phyloP scores from a whole-genome alignment of 2,329 filamentous ascomycete species.

The Ophiostoma sp. region DNA sequence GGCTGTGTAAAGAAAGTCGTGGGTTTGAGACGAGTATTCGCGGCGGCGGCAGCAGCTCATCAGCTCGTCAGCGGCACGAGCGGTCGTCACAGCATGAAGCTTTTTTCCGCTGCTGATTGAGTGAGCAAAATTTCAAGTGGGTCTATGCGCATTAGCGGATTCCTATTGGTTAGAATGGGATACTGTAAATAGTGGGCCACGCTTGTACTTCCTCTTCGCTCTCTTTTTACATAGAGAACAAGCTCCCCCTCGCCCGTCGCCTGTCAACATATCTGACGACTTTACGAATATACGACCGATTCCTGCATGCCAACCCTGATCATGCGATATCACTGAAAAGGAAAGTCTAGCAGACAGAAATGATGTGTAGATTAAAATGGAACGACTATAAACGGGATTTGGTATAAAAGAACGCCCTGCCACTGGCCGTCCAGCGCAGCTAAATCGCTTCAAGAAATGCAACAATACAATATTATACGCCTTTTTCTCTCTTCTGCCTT shows the following conservation, averaged over 20 bases:
- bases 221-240: neutral
- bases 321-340: neutral
- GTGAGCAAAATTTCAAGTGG: constrained; percentile 16
- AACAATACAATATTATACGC: constrained; percentile 1
- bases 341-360: neutral
- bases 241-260: neutral
- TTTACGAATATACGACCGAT: neutral
- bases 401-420: constrained; percentile 15
- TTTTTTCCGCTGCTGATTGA: neutral
- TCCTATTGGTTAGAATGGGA: neutral
- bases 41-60: neutral
- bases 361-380: neutral
- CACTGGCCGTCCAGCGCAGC: neutral
- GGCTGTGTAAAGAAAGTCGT: neutral
- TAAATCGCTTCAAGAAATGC: neutral
- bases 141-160: neutral
- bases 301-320: neutral
- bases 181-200: constrained; percentile 1
- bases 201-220: constrained; percentile 9
- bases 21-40: neutral
- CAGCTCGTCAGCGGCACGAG: constrained; percentile 6
- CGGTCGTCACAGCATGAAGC: constrained; percentile 8
- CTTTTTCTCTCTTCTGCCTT: neutral
- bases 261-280: neutral
- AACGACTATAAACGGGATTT: neutral